Conservation (phyloP, 176 grass and related monocot genomes). For the Triticum monococcum region DNA sequence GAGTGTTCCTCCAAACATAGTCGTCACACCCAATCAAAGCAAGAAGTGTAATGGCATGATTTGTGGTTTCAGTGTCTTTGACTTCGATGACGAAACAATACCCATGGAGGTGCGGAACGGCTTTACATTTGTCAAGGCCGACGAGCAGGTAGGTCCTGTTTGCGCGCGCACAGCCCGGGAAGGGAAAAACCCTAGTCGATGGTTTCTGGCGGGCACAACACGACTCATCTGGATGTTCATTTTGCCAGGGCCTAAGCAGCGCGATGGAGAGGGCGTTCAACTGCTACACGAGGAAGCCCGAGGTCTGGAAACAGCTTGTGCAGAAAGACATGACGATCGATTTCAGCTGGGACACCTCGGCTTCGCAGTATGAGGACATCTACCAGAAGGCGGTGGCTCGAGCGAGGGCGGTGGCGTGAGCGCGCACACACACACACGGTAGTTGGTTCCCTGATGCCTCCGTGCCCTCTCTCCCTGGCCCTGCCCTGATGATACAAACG, state of each 20-base stretch:
- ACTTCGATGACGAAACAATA: constrained; percentile 62
- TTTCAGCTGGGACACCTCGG: constrained; percentile 88
- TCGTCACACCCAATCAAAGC: not conserved
- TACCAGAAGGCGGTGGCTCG: constrained; percentile 63
- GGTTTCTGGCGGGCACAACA: not conserved
- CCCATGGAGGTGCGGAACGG: constrained; percentile 73
- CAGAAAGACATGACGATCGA: constrained; percentile 82
- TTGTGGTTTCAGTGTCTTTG: constrained; percentile 76
- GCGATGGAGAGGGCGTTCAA: constrained; percentile 78
- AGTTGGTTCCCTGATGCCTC: not conserved
- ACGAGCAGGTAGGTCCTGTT: constrained; percentile 66
- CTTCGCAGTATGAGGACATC: constrained; percentile 79
- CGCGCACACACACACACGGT: not conserved
- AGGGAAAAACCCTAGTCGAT: not conserved
- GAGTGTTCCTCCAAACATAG: not conserved
- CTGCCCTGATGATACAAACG: not conserved
- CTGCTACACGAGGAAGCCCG: constrained; percentile 70
- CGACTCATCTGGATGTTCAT: constrained; percentile 12
- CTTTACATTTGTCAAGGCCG: constrained; percentile 77
- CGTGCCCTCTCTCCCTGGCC: not conserved
- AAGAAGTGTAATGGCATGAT: not conserved
- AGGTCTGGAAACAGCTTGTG: constrained; percentile 69
- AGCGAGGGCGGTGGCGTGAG: constrained; percentile 53
- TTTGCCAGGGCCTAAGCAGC: constrained; percentile 62
- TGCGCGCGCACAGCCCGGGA: not conserved